phyloP scores from a whole-genome alignment of 805 yeast genomes.

The Teunomyces kruisii region DNA sequence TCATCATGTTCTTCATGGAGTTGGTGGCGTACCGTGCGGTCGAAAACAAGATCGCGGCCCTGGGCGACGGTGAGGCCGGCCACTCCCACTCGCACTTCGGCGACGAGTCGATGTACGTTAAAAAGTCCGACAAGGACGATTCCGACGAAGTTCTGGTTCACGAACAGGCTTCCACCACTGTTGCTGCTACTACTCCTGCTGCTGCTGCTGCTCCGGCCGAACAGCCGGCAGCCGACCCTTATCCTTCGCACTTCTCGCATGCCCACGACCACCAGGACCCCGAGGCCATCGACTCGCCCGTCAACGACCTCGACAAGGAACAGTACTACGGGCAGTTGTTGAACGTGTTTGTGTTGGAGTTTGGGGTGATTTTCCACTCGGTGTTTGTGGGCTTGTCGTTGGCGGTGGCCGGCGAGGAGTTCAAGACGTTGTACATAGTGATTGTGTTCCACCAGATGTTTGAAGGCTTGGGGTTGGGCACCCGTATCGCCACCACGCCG shows the following conservation, averaged over 20 bases:
- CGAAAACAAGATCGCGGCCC: slow-evolving; percentile 31
- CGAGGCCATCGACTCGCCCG: slow-evolving; percentile 38
- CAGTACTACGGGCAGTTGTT: slow-evolving; percentile 57
- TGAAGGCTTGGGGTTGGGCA: slow-evolving; percentile 84
- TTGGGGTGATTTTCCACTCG: slow-evolving; percentile 82
- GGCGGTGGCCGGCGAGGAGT: slow-evolving; percentile 77
- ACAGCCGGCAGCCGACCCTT: slow-evolving; percentile 15
- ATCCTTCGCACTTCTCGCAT: slow-evolving; percentile 45
- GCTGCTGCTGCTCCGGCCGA: too few species aligned
- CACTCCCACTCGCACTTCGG: slow-evolving; percentile 57
- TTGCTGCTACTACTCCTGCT: too few species aligned
- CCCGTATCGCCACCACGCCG: slow-evolving; percentile 62
- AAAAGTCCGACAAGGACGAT: slow-evolving; percentile 17
- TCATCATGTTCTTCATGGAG: slow-evolving; percentile 54
- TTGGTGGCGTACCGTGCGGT: slow-evolving; percentile 48
- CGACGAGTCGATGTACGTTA: slow-evolving; percentile 30
- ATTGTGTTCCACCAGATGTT: slow-evolving; percentile 73
- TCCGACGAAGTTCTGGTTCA: slow-evolving; percentile 12
- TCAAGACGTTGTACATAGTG: slow-evolving; percentile 70
- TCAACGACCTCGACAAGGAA: slow-evolving; percentile 37
- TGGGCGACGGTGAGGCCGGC: slow-evolving; percentile 15
- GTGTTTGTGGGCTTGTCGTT: slow-evolving; percentile 76
- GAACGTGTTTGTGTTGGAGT: slow-evolving; percentile 63
- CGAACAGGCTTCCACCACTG: slow-evolving; percentile 5
- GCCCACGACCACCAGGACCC: slow-evolving; percentile 46